Evolutionary conservation across 306 rosid species (phyloP).

Genomic region (Gastrolobium villosum): DNA sequence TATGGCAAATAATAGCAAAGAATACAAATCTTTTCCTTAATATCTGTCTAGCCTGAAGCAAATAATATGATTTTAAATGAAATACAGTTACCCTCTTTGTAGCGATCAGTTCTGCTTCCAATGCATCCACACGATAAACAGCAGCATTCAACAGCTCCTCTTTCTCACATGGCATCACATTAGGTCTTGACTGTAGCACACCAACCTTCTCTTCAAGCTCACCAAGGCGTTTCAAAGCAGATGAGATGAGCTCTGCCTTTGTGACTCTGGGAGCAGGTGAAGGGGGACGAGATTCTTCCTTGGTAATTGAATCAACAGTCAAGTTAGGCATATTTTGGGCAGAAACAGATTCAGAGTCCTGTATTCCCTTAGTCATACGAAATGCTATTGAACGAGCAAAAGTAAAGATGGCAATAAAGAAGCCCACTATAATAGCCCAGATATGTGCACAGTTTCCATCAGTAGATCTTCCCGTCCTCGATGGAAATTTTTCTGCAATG

Average conservation of each 20-base stretch:
- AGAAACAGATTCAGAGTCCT: slow-evolving; percentile 45
- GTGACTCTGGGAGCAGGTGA: slow-evolving; percentile 65
- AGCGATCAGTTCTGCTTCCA: slow-evolving; percentile 88
- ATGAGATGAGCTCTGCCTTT: slow-evolving; percentile 57
- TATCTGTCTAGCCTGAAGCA: not conserved
- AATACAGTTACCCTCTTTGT: slow-evolving; percentile 72
- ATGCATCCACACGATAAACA: slow-evolving; percentile 85
- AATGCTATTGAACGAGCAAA: slow-evolving; percentile 54
- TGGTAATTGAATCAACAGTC: slow-evolving; percentile 45
- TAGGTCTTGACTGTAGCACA: slow-evolving; percentile 75
- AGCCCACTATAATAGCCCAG: slow-evolving; percentile 63
- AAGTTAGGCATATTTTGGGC: slow-evolving; percentile 42
- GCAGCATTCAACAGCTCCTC: slow-evolving; percentile 92
- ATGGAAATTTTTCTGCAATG: slow-evolving; percentile 63
- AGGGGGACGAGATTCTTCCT: slow-evolving; percentile 66
- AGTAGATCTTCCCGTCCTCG: slow-evolving; percentile 40
- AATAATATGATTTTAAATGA: slow-evolving; percentile 28
- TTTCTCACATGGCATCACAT: slow-evolving; percentile 87
- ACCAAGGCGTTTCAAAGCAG: slow-evolving; percentile 70
- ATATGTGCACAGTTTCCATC: slow-evolving; percentile 51
- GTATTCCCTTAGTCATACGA: slow-evolving; percentile 50
- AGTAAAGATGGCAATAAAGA: slow-evolving; percentile 64
- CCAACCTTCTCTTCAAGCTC: slow-evolving; percentile 82
- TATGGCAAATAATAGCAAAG: not conserved
- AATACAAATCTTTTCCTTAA: not conserved